Conservation (phyloP, 768 basidiomycete genomes). For the Lactarius pseudohatsudake region DNA sequence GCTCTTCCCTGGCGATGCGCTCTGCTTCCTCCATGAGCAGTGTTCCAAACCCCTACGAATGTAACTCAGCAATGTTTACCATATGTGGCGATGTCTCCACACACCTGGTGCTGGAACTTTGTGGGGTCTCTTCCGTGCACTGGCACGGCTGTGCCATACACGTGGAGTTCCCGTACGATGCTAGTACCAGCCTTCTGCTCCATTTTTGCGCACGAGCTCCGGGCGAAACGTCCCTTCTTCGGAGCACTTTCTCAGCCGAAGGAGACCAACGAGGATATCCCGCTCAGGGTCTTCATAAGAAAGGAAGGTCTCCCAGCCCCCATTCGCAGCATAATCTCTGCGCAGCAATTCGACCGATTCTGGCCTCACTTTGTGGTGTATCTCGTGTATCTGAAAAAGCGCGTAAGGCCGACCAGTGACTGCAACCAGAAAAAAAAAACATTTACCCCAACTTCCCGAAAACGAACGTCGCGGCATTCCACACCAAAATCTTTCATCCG, state of each 20-base stretch:
- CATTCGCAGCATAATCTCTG: slow-evolving; percentile 94
- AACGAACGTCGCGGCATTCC: slow-evolving; percentile 95
- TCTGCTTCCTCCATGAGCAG: slow-evolving; percentile 99
- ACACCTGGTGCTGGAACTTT: slow-evolving; percentile 93
- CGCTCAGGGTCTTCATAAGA: slow-evolving; percentile 98
- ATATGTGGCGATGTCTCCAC: background rate
- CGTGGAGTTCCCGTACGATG: slow-evolving; percentile 94
- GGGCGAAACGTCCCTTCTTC: slow-evolving; percentile 96
- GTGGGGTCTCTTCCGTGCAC: slow-evolving; percentile 97
- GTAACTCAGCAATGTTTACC: slow-evolving; percentile 5
- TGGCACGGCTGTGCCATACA: slow-evolving; percentile 97
- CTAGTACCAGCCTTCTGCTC: slow-evolving; percentile 78
- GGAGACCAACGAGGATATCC: slow-evolving; percentile 92
- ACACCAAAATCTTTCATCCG: slow-evolving; percentile 99
- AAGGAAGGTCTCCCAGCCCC: slow-evolving; percentile 99
- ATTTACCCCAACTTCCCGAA: slow-evolving; percentile 94
- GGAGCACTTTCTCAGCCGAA: slow-evolving; percentile 91
- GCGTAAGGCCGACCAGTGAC: slow-evolving; percentile 5
- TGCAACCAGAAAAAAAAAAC: slow-evolving; percentile 28
- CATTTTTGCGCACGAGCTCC: slow-evolving; percentile 70
- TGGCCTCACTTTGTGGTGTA: slow-evolving; percentile 95
- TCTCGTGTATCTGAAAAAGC: slow-evolving; percentile 82
- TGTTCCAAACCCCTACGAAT: slow-evolving; percentile 88
- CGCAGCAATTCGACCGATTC: slow-evolving; percentile 94
- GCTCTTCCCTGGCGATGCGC: slow-evolving; percentile 94